Base-by-base conservation (phyloP, 768 basidiomycete genomes). In the Leucocoprinus sp. region DNA sequence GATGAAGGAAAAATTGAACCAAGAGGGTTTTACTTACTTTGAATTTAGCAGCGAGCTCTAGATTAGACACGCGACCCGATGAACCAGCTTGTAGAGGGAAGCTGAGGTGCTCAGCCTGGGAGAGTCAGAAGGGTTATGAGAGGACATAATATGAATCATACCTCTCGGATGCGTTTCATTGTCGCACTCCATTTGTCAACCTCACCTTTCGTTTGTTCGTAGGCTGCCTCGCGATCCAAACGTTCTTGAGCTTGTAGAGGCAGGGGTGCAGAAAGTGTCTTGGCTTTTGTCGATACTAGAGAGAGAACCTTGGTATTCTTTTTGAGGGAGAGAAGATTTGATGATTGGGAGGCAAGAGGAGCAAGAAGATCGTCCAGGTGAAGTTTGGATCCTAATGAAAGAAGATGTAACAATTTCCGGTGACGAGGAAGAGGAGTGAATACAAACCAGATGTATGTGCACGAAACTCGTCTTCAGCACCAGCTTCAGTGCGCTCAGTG, bases 101-200 rank as follows among this genome's bases (percentile, higher is more conserved):
- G 42, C 82, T 89, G 31, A 93, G 64, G 63, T 91, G 85, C 49
- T 93, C 89, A 4, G 89, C 88, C 84, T 89, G 49, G 2, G 36
- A 14, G 27, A 34, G 4, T 23, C 24, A 26, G 28, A 31, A 5
- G n/a, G 11, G n/a, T 2, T 4, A 19, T 12, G 24, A 40, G 22
- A 8, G 40, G 11, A 41, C 4, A 11, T 39, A 49, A 39, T 6
- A 14, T 19, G 23, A 22, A 22, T 37, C 69, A 42, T 37, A 86
- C 89, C 68, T 97, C 90, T 52, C 84, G 82, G 53, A 99, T 92
- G 17, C 78, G 76, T 61, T 86, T 88, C 84, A 97, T 95, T 2
- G 90, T 88, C 4, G 78, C 80, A 21, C 78, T 78, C 96, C 95
- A 98, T 68, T 95, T 96, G 52, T 87, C 80, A 2, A 95, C 84